Evolutionary conservation across 768 basidiomycete genomes (phyloP).

Genomic region (Mrakia gelida): DNA sequence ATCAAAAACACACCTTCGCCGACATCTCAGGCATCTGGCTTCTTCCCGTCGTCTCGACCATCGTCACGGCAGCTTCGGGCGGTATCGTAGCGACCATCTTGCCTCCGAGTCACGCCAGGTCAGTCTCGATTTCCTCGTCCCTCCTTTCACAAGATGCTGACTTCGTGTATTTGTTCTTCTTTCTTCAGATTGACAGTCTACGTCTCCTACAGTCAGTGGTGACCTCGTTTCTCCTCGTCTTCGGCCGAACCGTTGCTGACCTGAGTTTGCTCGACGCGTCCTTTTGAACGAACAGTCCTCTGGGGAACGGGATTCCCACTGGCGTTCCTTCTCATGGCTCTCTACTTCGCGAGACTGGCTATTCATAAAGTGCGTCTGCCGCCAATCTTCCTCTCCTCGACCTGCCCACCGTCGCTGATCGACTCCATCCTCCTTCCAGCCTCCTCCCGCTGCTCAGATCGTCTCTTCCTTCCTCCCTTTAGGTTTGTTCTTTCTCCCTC

Average conservation of each 20-base stretch:
- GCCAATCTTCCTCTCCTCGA: background rate
- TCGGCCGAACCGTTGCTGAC: background rate
- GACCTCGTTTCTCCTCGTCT: background rate
- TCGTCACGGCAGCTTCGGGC: conserved; percentile 67
- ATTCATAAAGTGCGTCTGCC: conserved; percentile 27
- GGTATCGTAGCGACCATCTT: conserved; percentile 57
- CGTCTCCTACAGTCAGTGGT: conserved; percentile 50
- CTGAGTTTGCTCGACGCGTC: background rate
- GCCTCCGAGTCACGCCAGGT: conserved; percentile 47
- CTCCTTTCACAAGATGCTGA: too few relatives aligned
- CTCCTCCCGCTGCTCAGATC: conserved; percentile 46
- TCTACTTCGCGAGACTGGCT: conserved; percentile 32
- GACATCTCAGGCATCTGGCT: conserved; percentile 64
- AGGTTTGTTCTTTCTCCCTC: conserved; percentile 44
- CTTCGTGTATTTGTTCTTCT: too few relatives aligned
- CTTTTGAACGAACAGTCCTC: conserved; percentile 35
- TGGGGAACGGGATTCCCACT: conserved; percentile 42
- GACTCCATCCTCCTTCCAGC: background rate
- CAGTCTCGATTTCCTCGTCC: conserved; percentile 44
- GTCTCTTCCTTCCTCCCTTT: conserved; percentile 66
- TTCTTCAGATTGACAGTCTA: conserved; percentile 57
- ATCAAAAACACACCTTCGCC: conserved; percentile 57
- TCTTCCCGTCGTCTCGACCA: conserved; percentile 68
- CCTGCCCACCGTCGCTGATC: too few relatives aligned
- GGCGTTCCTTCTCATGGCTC: conserved; percentile 29